Evolutionary conservation across 169 alveolate genomes (phyloP), one percentile per base, ranked within the genome.

Genomic region (Cryptosporidium ubiquitum): DNA sequence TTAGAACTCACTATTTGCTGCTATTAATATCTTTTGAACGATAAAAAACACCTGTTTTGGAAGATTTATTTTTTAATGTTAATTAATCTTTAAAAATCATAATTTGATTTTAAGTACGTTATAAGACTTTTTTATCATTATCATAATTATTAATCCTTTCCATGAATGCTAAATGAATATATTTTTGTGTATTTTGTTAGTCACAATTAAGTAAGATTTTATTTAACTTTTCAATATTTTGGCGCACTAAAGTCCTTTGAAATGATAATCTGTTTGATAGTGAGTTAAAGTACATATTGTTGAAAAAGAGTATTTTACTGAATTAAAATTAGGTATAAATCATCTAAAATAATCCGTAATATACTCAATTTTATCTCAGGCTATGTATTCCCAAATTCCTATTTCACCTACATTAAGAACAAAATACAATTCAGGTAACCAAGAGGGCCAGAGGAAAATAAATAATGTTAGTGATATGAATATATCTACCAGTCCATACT

Each of bases 351-450:
- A 35, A 31, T 64, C 12, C 9, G 23, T 31, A 35, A 35, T 33
- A 18, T 64, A n/a, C 71, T 33, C 47, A 33, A 37, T 18, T n/a
- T 37, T 33, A 47, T n/a, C 7, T 3, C 33, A 35, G 40, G 23
- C 20, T 33, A 64, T 64, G 71, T 64, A 64, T 64, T 29, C 84
- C 60, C 84, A 70, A 14, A 51, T 51, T 39, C 84, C 84, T 14
- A 47, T 70, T 70, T 70, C 84, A 1, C 84, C 84, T 16, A 47
- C 84, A 0, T 44, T 70, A 31, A 44, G 47, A 70, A 47, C 84
- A 51, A 70, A 51, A 55, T 70, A 70, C 47, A 47, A 31, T 49
- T 55, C 60, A 70, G 47, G 37, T 70, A 49, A 70, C 47, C 49
- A 35, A 39, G 49, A 12, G 39, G 79, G 29, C 37, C 79, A 68